These are phyloP conservation scores for Starmerella asiatica DNA, from an alignment of 805 yeast genomes.

Conservation along the genomic window DNA sequence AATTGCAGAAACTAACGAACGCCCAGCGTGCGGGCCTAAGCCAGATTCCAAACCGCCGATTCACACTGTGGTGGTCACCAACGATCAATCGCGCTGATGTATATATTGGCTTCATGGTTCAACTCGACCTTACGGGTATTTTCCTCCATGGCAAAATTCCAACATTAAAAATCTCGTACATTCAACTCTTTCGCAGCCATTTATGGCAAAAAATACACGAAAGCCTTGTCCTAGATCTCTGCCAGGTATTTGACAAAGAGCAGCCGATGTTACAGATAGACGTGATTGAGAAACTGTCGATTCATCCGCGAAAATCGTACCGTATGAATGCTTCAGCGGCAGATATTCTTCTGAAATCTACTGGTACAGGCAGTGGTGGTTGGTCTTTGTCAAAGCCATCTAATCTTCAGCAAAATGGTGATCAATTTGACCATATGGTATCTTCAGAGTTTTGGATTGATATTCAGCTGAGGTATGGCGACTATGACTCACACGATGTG, in stretches of 20 bases:
- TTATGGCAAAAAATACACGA: slow-evolving; percentile 99
- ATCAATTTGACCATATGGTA: slow-evolving; percentile 42
- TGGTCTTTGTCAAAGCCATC: slow-evolving; percentile 79
- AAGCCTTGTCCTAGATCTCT: slow-evolving; percentile 79
- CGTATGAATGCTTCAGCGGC: slow-evolving; percentile 95
- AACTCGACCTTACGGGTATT: slow-evolving; percentile 89
- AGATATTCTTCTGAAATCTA: slow-evolving; percentile 64
- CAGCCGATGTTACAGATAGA: slow-evolving; percentile 72
- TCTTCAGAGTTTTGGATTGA: slow-evolving; percentile 79
- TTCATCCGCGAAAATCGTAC: slow-evolving; percentile 94
- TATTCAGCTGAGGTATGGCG: slow-evolving; percentile 90
- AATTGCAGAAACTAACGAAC: slow-evolving; percentile 85
- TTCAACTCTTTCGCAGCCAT: slow-evolving; percentile 95
- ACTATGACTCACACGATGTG: slow-evolving; percentile 93
- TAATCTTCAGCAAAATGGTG: slow-evolving; percentile 61
- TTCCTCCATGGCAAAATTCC: slow-evolving; percentile 97
- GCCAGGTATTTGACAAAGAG: slow-evolving; percentile 83
- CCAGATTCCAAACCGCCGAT: slow-evolving; percentile 94
- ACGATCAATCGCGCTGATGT: slow-evolving; percentile 96
- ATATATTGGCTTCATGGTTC: slow-evolving; percentile 93
- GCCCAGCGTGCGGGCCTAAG: slow-evolving; percentile 96
- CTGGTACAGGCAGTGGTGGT: slow-evolving; percentile 6
- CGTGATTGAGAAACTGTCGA: slow-evolving; percentile 74
- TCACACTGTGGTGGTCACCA: slow-evolving; percentile 99
- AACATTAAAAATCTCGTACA: slow-evolving; percentile 83